These are phyloP conservation scores for Fraxinus cuspidata DNA, from an alignment of 257 asterid genomes.

Conservation along the genomic window DNA sequence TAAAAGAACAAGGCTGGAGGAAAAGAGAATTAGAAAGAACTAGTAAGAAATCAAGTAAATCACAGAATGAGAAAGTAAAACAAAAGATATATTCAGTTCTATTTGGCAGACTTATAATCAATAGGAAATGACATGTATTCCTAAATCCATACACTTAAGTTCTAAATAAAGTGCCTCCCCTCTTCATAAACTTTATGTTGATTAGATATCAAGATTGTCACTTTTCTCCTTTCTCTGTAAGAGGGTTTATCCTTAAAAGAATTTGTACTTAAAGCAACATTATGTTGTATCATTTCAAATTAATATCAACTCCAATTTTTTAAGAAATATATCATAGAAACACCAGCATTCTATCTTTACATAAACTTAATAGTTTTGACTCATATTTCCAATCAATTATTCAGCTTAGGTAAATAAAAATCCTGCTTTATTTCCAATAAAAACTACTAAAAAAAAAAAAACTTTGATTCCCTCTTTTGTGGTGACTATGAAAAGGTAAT, in stretches of 20 bases:
- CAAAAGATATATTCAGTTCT: neutral
- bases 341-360: neutral
- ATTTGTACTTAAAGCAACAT: neutral
- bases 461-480: neutral
- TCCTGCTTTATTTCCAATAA: neutral
- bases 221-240: no score
- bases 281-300: neutral
- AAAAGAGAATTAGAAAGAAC: neutral
- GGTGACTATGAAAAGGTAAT: slow-evolving; percentile 19
- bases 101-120: neutral
- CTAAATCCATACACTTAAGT: neutral
- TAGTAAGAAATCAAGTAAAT: neutral
- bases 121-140: neutral
- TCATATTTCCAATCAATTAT: neutral
- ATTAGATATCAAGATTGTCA: neutral
- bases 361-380: slow-evolving; percentile 5
- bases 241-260: neutral
- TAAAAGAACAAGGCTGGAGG: neutral
- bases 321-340: neutral
- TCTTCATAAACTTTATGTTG: neutral
- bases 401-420: neutral
- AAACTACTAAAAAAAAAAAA: no score
- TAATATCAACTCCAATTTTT: neutral
- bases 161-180: neutral
- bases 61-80: neutral